A percentile compares a stretch with the other conserved stretches of the same genome.
phyloP scores from a whole-genome alignment of 345 rosid genomes.

The Trapa incisa region DNA sequence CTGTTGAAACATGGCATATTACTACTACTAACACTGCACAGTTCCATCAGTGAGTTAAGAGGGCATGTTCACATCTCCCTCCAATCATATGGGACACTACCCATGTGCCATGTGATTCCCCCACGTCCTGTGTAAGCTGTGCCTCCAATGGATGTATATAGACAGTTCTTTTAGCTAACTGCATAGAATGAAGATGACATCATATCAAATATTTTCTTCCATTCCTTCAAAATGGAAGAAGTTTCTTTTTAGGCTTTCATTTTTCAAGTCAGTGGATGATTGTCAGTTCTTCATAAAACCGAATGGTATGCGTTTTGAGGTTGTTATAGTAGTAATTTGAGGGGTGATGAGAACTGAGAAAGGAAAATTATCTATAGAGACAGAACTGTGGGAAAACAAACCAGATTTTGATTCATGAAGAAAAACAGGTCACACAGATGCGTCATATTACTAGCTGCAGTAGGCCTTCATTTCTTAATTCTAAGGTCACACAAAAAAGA shows the following conservation, averaged over 20 bases:
- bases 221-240: neutral
- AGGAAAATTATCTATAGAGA: too few relatives aligned
- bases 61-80: neutral
- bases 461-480: neutral
- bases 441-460: neutral
- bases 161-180: neutral
- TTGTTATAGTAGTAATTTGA: too few relatives aligned
- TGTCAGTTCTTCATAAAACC: neutral
- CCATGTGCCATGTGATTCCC: neutral
- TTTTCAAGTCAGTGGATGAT: neutral
- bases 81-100: neutral
- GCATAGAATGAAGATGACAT: neutral
- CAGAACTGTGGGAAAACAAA: too few relatives aligned
- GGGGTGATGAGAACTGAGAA: too few relatives aligned
- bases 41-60: neutral
- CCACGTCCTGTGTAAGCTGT: too few relatives aligned
- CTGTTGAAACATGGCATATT: neutral
- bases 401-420: neutral
- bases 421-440: neutral
- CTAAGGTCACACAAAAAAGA: neutral
- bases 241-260: neutral
- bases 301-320: too few relatives aligned
- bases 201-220: neutral
- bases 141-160: neutral
- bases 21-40: neutral